phyloP scores from a whole-genome alignment of 148 eudicot genomes.

The Arctostaphylos glauca region DNA sequence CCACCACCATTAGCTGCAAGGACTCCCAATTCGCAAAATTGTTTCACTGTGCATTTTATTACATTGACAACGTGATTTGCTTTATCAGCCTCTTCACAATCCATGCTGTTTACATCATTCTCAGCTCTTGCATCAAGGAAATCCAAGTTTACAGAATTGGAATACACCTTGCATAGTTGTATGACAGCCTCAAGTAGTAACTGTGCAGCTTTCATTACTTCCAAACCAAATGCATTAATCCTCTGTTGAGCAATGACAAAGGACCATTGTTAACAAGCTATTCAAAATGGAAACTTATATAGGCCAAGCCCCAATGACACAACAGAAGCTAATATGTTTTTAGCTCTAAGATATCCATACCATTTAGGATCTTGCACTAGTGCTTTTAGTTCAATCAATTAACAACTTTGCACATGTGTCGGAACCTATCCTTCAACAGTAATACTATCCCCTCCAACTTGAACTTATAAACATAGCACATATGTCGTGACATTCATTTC shows the following conservation, averaged over 20 bases:
- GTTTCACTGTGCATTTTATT: constrained; percentile 53
- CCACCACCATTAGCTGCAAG: constrained; percentile 91
- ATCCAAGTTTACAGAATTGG: constrained; percentile 56
- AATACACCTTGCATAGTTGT: constrained; percentile 62
- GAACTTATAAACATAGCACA: background rate
- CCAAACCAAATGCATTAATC: constrained; percentile 50
- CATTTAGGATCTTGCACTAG: background rate
- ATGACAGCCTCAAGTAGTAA: constrained; percentile 61
- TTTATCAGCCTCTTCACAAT: constrained; percentile 30
- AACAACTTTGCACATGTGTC: background rate
- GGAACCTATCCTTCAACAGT: background rate
- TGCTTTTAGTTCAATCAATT: background rate
- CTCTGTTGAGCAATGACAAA: constrained; percentile 41
- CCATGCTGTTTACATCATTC: constrained; percentile 27
- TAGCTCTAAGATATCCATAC: background rate
- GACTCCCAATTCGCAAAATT: constrained; percentile 71
- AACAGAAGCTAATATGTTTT: background rate
- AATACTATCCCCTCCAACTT: constrained; percentile 4
- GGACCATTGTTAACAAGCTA: constrained; percentile 19
- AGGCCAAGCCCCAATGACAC: background rate
- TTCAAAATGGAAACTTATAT: background rate
- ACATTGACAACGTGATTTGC: constrained; percentile 44
- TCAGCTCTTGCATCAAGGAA: constrained; percentile 28
- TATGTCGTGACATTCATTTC: background rate
- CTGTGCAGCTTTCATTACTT: constrained; percentile 58